Evolutionary conservation across 2,329 filamentous ascomycete genomes (phyloP), one percentile per base, ranked within the genome.

Genomic region (Xylaria polymorpha): DNA sequence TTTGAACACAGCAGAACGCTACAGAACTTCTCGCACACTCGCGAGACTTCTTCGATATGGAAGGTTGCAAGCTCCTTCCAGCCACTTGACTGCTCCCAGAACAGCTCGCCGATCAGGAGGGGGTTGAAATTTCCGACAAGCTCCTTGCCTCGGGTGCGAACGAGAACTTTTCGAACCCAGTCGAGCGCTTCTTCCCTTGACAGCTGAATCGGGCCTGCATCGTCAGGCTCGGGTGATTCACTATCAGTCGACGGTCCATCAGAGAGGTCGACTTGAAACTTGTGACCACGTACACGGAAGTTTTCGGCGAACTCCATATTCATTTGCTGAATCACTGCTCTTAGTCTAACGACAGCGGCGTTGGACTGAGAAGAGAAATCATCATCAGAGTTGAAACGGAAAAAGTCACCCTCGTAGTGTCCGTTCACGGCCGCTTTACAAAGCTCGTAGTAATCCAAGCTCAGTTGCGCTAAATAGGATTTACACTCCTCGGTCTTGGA

Each of bases 51-150:
- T 37, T 69, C 44, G 4, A 70, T 39, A 29, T 77, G 74, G 4
- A 63, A 50, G 0, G 57, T 20, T 1, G 81, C 77, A 2, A 81
- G 70, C 7, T 64, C 1, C 35, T 75, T 64, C 81, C 81, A 83
- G 37, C 75, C 74, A 3, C 69, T 71, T 3, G 78, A 80, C 67
- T 82, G 79, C 59, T 81, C 79, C 73, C 78, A 78, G 57, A 83
- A 83, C 1, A 84, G 70, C 55, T 82, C 80, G 3, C 48, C 78
- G 18, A 84, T 70, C 0, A 83, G 69, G 1, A 79, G 73, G 1
- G 81, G 79, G 64, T 82, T 83, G 74, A 79, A 80, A 25, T 77
- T 80, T 10, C 81, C 81, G 3, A 77, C 64, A 1, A 83, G 73
- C 61, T 83, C 80, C 60, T 63, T 7, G 81, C 73, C 64, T 81